A percentile compares a stretch with the other conserved stretches of the same genome.
Conservation (phyloP, 176 grass and related monocot species). For the Oryza australiensis region DNA sequence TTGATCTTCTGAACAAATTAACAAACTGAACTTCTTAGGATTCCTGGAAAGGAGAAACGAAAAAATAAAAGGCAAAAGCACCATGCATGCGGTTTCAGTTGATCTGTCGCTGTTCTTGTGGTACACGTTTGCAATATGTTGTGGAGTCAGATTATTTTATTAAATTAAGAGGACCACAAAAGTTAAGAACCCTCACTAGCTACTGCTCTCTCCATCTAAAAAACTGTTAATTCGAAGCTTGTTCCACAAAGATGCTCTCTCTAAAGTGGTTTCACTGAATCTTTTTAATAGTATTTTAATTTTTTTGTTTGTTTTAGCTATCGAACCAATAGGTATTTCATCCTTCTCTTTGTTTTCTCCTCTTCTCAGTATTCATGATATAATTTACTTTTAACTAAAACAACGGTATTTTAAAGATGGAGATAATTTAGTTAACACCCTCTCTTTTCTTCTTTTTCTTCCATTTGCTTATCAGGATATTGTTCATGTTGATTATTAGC, state of each 20-base stretch:
- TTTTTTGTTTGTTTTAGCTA: too few relatives aligned
- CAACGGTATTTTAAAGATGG: too few relatives aligned
- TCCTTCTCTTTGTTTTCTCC: too few relatives aligned
- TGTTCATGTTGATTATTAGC: background rate
- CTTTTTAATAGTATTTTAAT: too few relatives aligned
- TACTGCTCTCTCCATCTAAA: too few relatives aligned
- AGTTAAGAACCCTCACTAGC: background rate
- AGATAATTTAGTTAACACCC: background rate
- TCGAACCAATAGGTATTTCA: too few relatives aligned
- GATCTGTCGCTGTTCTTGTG: conserved; percentile 14
- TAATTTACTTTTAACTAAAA: too few relatives aligned
- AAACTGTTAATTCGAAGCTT: too few relatives aligned
- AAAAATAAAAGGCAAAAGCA: conserved; percentile 16
- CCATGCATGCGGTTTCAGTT: conserved; percentile 19
- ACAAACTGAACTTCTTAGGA: background rate
- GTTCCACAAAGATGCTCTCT: too few relatives aligned
- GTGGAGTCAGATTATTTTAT: background rate
- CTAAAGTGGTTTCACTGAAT: too few relatives aligned
- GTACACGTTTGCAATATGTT: conserved; percentile 15
- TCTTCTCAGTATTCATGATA: too few relatives aligned
- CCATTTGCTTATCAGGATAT: background rate
- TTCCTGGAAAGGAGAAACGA: background rate
- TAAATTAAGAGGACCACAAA: conserved; percentile 17
- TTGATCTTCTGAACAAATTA: background rate
- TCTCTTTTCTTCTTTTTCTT: background rate